A percentile compares a stretch with the other conserved stretches of the same genome.
These are phyloP conservation scores for Chamaenerion angustifolium DNA, from an alignment of 345 rosid species.

Conservation along the genomic window DNA sequence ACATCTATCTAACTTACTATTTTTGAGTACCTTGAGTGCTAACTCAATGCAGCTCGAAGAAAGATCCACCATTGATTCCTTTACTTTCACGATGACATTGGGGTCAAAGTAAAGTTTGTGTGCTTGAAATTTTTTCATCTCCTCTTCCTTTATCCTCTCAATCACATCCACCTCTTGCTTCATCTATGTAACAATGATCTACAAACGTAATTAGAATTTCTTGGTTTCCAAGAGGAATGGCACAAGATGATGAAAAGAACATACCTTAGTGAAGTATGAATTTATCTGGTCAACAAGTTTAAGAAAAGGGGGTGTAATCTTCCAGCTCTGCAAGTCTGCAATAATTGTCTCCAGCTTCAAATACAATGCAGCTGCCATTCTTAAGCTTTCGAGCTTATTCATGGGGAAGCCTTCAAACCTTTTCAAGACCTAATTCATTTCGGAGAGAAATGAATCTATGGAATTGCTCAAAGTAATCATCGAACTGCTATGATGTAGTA, in stretches of 20 bases:
- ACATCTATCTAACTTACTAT: too few species aligned
- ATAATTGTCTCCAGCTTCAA: slow-evolving; percentile 34
- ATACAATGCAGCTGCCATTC: slow-evolving; percentile 56
- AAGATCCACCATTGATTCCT: slow-evolving; percentile 79
- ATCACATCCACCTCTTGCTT: slow-evolving; percentile 60
- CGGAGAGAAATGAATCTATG: too few species aligned
- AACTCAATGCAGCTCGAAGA: slow-evolving; percentile 81
- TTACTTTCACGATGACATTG: slow-evolving; percentile 46
- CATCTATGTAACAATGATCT: slow-evolving; percentile 24
- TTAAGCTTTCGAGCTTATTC: slow-evolving; percentile 66
- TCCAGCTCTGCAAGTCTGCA: slow-evolving; percentile 51
- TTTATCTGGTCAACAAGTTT: slow-evolving; percentile 59
- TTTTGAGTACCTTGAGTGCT: slow-evolving; percentile 47
- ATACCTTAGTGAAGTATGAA: slow-evolving; percentile 64
- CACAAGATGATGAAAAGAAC: not conserved
- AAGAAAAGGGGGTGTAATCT: slow-evolving; percentile 46
- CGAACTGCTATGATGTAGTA: too few species aligned
- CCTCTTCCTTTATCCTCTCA: slow-evolving; percentile 73
- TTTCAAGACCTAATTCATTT: slow-evolving; percentile 41
- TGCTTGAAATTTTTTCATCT: slow-evolving; percentile 54
- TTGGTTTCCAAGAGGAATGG: not conserved
- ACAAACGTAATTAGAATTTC: not conserved
- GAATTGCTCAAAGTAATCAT: too few species aligned
- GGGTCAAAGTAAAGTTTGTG: slow-evolving; percentile 66
- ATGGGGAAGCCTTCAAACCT: slow-evolving; percentile 80